Base-by-base conservation (phyloP, 2,329 filamentous ascomycete genomes). In the Macrophomina phaseolina region DNA sequence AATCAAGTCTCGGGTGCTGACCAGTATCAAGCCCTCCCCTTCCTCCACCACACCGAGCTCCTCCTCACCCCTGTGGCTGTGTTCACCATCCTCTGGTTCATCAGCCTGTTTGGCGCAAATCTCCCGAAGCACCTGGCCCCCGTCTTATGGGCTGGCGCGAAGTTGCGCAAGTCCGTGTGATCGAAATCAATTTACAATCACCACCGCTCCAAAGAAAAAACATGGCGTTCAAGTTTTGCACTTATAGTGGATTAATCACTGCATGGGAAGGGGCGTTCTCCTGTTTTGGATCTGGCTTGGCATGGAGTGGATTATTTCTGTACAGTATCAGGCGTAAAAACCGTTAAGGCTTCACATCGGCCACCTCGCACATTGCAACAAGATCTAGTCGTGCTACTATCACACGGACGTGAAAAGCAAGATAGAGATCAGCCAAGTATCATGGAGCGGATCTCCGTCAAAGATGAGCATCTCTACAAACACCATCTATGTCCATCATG, bases 11-110 rank as follows among this genome's bases (percentile, higher is more conserved):
- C 23, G 7, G 28, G n/a, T 36, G 64, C 72, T 74, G 52, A 74
- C 53, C 30, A 14, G 28, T 28, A 5, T 7, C 2, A 65, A 83
- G 87, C 88, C 30, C 79, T 91, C 16, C 88, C 89, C 0, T 90
- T 90, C 74, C 77, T 90, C 30, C 86, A 88, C 73, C 87, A 90
- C 70, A 90, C 89, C 1, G 87, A 90, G 74, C 82, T 90, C 3
- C 81, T 91, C 14, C 81, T 91, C 38, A 80, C 86, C 12, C 89
- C 89, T 0, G 85, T 89, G 55, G 80, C 87, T n/a, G 80, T 87
- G 1, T 84, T 87, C 56, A 83, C 82, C 1, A 80, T 89, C 34
- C 73, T 90, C 32, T 91, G 88, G 87, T 77, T 85, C 65, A 76
- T 80, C 52, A 84, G 81, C 66, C 73, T 85, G 0, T 85, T 85